Evolutionary conservation across 2,329 filamentous ascomycete species (phyloP).

Genomic region (Chrysoporthe cubensis): DNA sequence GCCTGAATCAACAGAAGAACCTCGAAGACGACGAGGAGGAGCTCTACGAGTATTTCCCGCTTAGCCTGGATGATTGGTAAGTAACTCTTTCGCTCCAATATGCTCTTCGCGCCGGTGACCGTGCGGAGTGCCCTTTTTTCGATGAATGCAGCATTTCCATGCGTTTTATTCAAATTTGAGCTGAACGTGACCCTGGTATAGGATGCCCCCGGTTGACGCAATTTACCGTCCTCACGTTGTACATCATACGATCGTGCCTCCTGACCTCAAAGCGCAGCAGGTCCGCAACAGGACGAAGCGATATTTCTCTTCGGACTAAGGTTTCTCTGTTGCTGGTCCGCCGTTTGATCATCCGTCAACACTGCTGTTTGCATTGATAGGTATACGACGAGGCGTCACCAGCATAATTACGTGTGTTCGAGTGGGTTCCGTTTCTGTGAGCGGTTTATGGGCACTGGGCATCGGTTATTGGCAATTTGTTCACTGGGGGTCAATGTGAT

Average conservation of each 20-base stretch:
- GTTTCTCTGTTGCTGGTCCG: background rate
- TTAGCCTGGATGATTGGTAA: constrained; percentile 86
- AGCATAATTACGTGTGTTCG: background rate
- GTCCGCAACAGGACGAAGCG: constrained; percentile 69
- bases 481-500: background rate
- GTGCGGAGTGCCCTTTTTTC: too few species aligned
- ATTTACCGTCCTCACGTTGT: constrained; percentile 92
- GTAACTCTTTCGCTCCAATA: constrained; percentile 27
- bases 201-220: constrained; percentile 86
- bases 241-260: constrained; percentile 77
- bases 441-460: background rate
- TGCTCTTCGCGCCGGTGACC: too few species aligned
- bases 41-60: constrained; percentile 92
- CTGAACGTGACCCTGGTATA: constrained; percentile 35
- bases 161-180: background rate
- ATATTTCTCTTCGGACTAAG: constrained; percentile 70
- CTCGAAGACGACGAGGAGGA: constrained; percentile 78
- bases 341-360: background rate
- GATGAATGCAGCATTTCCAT: background rate
- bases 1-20: constrained; percentile 55
- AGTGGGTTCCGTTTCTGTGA: background rate
- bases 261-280: constrained; percentile 72
- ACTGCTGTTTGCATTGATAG: background rate
- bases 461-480: background rate
- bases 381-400: background rate